These are phyloP conservation scores for Lanmaoa pseudosensibilis DNA, from an alignment of 768 basidiomycete genomes.

Conservation along the genomic window DNA sequence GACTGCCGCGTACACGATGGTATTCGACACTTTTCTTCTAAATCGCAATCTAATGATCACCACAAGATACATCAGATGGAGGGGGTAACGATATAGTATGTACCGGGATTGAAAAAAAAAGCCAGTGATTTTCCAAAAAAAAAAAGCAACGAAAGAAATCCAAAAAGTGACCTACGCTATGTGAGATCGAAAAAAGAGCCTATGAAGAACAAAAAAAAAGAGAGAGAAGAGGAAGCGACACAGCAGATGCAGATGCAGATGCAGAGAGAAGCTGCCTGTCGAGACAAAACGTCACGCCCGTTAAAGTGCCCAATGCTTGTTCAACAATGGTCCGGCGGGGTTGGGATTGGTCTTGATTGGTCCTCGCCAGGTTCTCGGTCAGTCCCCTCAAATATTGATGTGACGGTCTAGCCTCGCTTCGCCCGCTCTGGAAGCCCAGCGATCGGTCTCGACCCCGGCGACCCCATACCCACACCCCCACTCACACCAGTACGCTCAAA, in stretches of 20 bases:
- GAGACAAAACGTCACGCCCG: background rate
- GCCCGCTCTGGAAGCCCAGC: conserved; percentile 33
- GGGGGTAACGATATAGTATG: background rate
- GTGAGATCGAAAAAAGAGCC: background rate
- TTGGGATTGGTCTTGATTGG: background rate
- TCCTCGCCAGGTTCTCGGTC: background rate
- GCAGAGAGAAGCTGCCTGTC: background rate
- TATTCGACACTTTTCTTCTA: too few species aligned
- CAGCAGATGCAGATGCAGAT: background rate
- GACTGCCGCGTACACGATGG: too few species aligned
- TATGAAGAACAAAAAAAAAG: background rate
- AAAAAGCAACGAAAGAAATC: background rate
- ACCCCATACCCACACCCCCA: conserved; percentile 25
- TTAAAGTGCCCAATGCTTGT: background rate
- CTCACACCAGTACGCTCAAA: background rate
- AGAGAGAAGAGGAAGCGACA: background rate
- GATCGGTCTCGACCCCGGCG: conserved; percentile 27
- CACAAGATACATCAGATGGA: background rate
- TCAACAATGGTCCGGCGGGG: background rate
- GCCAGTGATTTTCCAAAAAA: background rate
- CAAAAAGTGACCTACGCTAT: too few species aligned
- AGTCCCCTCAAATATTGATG: too few species aligned
- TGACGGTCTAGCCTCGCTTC: conserved; percentile 19
- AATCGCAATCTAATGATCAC: background rate
- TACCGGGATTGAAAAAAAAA: background rate